Percentiles rank a stretch among this genome's conserved stretches.
Conservation (phyloP, 495 filamentous ascomycete genomes). For the Daldinia caldariorum region DNA sequence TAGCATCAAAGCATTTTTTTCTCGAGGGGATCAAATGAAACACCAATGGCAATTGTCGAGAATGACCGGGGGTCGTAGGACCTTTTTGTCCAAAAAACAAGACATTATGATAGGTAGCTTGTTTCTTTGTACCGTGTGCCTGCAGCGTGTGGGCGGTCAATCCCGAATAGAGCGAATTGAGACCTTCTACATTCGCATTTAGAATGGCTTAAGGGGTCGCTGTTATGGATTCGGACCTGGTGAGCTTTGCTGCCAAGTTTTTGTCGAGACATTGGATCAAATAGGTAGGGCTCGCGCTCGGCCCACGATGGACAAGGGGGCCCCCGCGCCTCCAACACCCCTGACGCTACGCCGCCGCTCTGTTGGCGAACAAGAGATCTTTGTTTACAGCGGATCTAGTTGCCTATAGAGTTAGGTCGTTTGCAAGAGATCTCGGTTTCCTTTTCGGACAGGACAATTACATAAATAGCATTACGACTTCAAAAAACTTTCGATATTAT, state of each 20-base stretch:
- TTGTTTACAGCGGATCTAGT: neutral
- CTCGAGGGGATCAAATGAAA: constrained; percentile 26
- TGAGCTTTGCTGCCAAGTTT: constrained; percentile 13
- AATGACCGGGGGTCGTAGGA: constrained; percentile 40
- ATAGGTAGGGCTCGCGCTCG: constrained; percentile 27
- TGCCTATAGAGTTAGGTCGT: neutral
- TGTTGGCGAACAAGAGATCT: neutral
- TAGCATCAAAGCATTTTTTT: constrained; percentile 10
- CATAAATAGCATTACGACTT: constrained; percentile 10
- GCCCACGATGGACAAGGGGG: constrained; percentile 35
- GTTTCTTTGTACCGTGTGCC: constrained; percentile 33
- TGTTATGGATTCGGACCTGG: constrained; percentile 34
- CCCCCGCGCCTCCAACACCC: constrained; percentile 18
- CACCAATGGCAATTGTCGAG: constrained; percentile 18
- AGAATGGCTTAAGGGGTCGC: constrained; percentile 24
- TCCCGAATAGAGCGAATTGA: constrained; percentile 25
- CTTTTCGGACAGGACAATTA: constrained; percentile 26
- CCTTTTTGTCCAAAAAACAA: constrained; percentile 21
- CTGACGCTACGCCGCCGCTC: neutral
- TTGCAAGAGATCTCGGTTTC: constrained; percentile 17
- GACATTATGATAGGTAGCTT: constrained; percentile 18
- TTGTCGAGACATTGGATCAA: constrained; percentile 22
- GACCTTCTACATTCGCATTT: constrained; percentile 42
- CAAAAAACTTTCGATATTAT: constrained; percentile 12
- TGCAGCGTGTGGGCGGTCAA: constrained; percentile 37